Percentiles rank a stretch among this genome's conserved stretches.
Conservation (phyloP, 306 rosid genomes). For the Bauhinia variegata region DNA sequence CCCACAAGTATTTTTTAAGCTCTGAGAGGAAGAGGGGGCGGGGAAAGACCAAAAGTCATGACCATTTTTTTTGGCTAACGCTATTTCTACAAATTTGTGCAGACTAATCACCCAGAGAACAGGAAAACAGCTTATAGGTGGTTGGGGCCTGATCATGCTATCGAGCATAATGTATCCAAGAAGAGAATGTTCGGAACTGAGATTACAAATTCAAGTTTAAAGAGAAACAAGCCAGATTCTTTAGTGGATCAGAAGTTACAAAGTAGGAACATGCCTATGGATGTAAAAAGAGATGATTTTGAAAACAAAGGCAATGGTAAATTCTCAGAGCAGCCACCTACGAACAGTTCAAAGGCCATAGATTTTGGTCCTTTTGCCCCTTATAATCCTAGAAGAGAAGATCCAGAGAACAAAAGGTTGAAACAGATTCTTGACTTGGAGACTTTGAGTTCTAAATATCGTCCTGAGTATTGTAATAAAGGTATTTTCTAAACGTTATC, state of each 20-base stretch:
- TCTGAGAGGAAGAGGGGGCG: neutral
- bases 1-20: slow-evolving; percentile 9
- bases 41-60: neutral
- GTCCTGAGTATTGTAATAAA: slow-evolving; percentile 51
- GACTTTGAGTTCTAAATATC: slow-evolving; percentile 42
- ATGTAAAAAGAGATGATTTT: neutral
- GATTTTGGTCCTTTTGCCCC: slow-evolving; percentile 72
- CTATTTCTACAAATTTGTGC: slow-evolving; percentile 8
- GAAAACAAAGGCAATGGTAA: slow-evolving; percentile 33
- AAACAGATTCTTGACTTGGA: slow-evolving; percentile 40
- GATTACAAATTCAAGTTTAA: slow-evolving; percentile 47
- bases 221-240: slow-evolving; percentile 41
- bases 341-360: slow-evolving; percentile 44
- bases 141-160: slow-evolving; percentile 44
- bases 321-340: slow-evolving; percentile 30
- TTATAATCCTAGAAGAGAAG: slow-evolving; percentile 24
- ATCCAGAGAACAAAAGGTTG: slow-evolving; percentile 28
- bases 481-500: slow-evolving; percentile 40
- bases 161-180: slow-evolving; percentile 25
- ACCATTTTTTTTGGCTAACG: neutral
- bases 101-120: slow-evolving; percentile 48
- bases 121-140: slow-evolving; percentile 69
- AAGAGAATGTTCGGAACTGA: slow-evolving; percentile 61
- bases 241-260: slow-evolving; percentile 14
- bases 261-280: slow-evolving; percentile 18